A percentile compares a stretch with the other conserved stretches of the same genome.
Evolutionary conservation across 2,329 filamentous ascomycete species (phyloP).

Genomic region (Penicillium brevicompactum): DNA sequence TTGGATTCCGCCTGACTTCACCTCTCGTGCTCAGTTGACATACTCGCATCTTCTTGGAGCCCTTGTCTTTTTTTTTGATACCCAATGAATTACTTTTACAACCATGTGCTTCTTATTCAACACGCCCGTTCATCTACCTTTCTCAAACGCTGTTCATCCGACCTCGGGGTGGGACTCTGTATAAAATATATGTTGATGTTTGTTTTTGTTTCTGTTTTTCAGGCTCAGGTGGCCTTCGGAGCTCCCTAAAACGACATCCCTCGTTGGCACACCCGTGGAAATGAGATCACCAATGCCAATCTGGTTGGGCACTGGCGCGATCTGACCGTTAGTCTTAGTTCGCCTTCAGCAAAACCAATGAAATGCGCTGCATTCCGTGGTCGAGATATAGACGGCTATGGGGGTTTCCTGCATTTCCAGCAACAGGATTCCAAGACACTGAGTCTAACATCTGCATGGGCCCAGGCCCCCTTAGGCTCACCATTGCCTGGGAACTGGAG

Average conservation of each 20-base stretch:
- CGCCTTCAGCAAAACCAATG: slow-evolving; percentile 29
- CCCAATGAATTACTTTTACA: slow-evolving; percentile 9
- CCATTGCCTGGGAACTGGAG: slow-evolving; percentile 59
- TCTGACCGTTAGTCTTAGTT: slow-evolving; percentile 34
- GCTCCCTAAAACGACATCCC: too few relatives aligned
- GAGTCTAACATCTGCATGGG: slow-evolving; percentile 66
- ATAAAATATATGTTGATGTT: background rate
- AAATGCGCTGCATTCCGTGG: slow-evolving; percentile 46
- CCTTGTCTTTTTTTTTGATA: slow-evolving; percentile 22
- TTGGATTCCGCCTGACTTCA: background rate
- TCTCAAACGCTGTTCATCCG: slow-evolving; percentile 27
- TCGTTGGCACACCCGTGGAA: slow-evolving; percentile 22
- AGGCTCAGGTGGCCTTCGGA: too few relatives aligned
- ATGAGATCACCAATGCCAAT: background rate
- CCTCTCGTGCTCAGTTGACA: background rate
- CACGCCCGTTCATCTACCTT: slow-evolving; percentile 33
- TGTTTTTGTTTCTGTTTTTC: background rate
- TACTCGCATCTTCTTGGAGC: slow-evolving; percentile 7
- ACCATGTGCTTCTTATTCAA: slow-evolving; percentile 11
- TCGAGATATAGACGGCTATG: slow-evolving; percentile 58
- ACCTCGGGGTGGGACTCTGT: too few relatives aligned
- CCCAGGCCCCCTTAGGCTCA: slow-evolving; percentile 64
- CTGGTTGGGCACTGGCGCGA: background rate
- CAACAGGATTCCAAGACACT: slow-evolving; percentile 63
- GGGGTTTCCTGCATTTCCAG: slow-evolving; percentile 56